A percentile compares a stretch with the other conserved stretches of the same genome.
Evolutionary conservation across 306 rosid genomes (phyloP).

Genomic region (Pterocarpus santalinus): DNA sequence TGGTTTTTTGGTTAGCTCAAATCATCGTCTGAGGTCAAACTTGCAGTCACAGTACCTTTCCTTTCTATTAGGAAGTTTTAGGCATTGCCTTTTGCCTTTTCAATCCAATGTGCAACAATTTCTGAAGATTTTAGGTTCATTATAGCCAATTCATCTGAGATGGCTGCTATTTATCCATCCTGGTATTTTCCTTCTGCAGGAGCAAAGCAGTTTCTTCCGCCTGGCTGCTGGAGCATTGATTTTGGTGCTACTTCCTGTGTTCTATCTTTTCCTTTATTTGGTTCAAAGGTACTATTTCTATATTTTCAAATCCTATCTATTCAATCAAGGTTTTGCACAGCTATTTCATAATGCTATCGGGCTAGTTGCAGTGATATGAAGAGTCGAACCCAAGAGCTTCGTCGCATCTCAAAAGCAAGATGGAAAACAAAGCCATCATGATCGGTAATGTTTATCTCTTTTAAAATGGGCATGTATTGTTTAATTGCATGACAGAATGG

Average conservation of each 20-base stretch:
- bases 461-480: conserved; percentile 13
- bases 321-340: conserved; percentile 10
- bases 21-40: conserved; percentile 32
- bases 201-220: conserved; percentile 70
- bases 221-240: conserved; percentile 78
- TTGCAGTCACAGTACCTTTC: conserved; percentile 9
- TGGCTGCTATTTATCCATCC: conserved; percentile 26
- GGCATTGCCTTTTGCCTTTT: conserved; percentile 26
- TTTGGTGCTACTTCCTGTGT: conserved; percentile 91
- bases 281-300: conserved; percentile 71
- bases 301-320: conserved; percentile 23
- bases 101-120: conserved; percentile 26
- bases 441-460: conserved; percentile 53
- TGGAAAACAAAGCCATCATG: conserved; percentile 73
- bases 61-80: conserved; percentile 30
- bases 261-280: conserved; percentile 83
- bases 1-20: conserved; percentile 42
- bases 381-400: conserved; percentile 75
- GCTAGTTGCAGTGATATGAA: conserved; percentile 73
- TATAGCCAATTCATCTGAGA: conserved; percentile 12
- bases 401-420: conserved; percentile 73
- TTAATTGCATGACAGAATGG: conserved; percentile 4
- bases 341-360: conserved; percentile 37
- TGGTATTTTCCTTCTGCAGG: conserved; percentile 58
- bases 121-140: conserved; percentile 28